These are phyloP conservation scores for Trichoderma simmonsii DNA, from an alignment of 2,329 filamentous ascomycete species.

Conservation along the genomic window DNA sequence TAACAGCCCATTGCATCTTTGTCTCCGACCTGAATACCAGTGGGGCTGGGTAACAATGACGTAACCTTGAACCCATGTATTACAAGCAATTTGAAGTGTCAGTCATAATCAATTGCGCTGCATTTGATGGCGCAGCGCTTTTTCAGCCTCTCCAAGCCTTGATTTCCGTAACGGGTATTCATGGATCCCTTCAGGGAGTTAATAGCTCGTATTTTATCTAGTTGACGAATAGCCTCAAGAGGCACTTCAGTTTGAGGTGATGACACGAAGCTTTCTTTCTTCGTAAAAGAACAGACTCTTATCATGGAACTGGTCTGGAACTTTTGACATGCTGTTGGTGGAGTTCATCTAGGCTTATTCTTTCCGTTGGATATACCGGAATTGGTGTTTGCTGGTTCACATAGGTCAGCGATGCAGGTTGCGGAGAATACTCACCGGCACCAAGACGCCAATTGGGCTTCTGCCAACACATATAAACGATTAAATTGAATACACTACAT, in stretches of 20 bases:
- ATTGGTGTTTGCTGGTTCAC: no score
- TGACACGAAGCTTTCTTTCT: background rate
- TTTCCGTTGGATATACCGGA: background rate
- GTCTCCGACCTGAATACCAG: background rate
- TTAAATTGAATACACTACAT: background rate
- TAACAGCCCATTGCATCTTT: background rate
- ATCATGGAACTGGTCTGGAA: background rate
- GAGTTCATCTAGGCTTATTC: background rate
- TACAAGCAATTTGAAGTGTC: background rate
- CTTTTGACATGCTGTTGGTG: background rate
- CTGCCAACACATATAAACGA: background rate
- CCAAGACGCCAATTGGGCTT: background rate
- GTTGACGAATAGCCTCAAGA: background rate
- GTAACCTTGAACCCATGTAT: background rate
- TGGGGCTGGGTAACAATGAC: slow-evolving; percentile 4
- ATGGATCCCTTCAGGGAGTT: background rate
- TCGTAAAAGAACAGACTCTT: background rate
- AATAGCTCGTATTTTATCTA: background rate
- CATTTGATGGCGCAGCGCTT: background rate
- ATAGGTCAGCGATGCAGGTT: background rate
- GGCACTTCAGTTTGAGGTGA: background rate
- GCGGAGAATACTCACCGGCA: background rate
- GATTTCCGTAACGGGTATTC: background rate
- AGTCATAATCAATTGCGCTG: background rate
- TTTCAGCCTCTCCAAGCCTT: background rate